Evolutionary conservation across 73 alveolate genomes (phyloP).

Genomic region (Tetrahymena elliotti): DNA sequence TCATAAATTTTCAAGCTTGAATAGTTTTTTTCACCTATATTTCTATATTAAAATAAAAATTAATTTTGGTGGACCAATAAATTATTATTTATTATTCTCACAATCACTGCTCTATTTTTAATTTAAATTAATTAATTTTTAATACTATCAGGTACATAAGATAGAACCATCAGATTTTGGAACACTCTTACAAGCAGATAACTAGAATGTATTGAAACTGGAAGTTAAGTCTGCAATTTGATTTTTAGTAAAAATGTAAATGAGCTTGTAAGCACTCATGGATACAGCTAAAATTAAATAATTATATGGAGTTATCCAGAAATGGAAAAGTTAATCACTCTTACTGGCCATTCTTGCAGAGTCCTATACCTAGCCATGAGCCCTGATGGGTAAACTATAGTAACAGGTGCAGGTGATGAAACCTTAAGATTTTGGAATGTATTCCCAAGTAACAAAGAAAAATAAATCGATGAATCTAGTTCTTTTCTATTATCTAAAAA

Average conservation of each 20-base stretch:
- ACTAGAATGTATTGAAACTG: constrained; percentile 82
- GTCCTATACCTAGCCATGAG: constrained; percentile 87
- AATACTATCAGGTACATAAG: constrained; percentile 70
- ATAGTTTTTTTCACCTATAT: no score
- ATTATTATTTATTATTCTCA: neutral
- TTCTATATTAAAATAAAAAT: neutral
- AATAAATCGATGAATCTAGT: neutral
- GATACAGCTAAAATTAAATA: constrained; percentile 94
- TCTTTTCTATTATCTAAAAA: neutral
- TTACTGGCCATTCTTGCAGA: constrained; percentile 76
- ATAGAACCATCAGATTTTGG: constrained; percentile 97
- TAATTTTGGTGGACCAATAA: neutral
- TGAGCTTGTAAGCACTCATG: constrained; percentile 97
- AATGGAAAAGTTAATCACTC: constrained; percentile 84
- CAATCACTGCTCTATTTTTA: neutral
- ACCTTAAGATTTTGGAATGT: constrained; percentile 97
- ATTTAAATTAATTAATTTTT: neutral
- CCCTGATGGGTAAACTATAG: constrained; percentile 96
- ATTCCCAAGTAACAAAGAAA: constrained; percentile 43
- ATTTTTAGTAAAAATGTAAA: constrained; percentile 90
- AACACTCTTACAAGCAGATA: constrained; percentile 78
- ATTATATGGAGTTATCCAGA: constrained; percentile 89
- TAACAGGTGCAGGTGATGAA: constrained; percentile 98
- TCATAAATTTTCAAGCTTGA: neutral
- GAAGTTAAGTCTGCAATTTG: constrained; percentile 95